Base-by-base conservation (phyloP, 108 stramenopile species). In the Stephanodiscus minutulus region DNA sequence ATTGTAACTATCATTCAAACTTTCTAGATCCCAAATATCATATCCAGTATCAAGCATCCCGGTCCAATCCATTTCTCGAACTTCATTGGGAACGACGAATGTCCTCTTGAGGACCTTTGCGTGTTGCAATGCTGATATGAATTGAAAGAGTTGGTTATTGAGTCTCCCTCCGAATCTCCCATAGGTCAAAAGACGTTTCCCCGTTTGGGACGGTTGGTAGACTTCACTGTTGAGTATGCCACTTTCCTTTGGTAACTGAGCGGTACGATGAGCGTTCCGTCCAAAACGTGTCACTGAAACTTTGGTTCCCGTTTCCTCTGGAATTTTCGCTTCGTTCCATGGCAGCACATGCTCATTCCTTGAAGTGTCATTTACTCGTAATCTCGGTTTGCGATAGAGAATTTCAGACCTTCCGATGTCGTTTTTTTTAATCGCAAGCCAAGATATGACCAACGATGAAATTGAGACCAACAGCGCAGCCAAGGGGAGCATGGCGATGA, bases 61-160 rank as follows among this genome's bases (percentile, higher is more conserved):
- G 7, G 78, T 79, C 78, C 78, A 79, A 39, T 79, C 78, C 12
- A 79, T 71, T 33, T 79, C 78, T 33, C 78, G 49, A 27, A 79
- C 57, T 68, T 79, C 78, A 63, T 79, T 66, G 27, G 78, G 78
- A 41, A 79, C 78, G 9, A 79, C 71, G 0, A 79, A 58, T n/a
- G 77, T 79, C 46, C 77, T 70, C 56, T 72, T 79, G 22, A 79
- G 66, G 2, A 72, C 77, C 44, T 72, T 72, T 3, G 77, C 77
- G 33, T 79, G 77, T 72, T 79, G 77, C 17, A 79, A 52, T 61
- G 77, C 70, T 6, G 77, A 70, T 22, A 79, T 79, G 65, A 79
- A 79, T 55, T 79, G 77, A 64, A 79, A 79, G 41, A 79, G 70
- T 72, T 79, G 77, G 33, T 79, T 79, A 53, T 79, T 79, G 5